Percentiles rank a stretch among this genome's conserved stretches.
Evolutionary conservation across 768 basidiomycete species (phyloP).

Genomic region (Trametes cinnabarina): DNA sequence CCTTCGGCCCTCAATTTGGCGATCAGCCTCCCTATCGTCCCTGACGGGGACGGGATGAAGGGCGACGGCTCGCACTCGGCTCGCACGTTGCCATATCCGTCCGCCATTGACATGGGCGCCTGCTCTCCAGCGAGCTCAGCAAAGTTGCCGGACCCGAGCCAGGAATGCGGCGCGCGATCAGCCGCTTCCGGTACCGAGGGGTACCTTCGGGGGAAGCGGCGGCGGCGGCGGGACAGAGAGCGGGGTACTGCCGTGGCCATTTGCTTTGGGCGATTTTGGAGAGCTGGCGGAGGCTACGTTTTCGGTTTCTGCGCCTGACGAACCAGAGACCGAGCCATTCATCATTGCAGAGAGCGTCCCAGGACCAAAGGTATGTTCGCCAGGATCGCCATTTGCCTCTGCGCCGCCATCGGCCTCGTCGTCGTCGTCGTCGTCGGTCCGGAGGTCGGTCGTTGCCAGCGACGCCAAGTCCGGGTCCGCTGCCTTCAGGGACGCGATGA

Average conservation of each 20-base stretch:
- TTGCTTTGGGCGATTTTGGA: background rate
- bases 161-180: background rate
- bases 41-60: background rate
- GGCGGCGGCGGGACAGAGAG: slow-evolving; percentile 17
- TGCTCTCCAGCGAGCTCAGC: background rate
- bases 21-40: background rate
- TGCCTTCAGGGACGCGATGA: slow-evolving; percentile 24
- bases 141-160: background rate
- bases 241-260: slow-evolving; percentile 4
- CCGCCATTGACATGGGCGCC: background rate
- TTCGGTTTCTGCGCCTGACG: background rate
- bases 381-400: slow-evolving; percentile 7
- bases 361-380: slow-evolving; percentile 20
- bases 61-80: background rate
- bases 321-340: slow-evolving; percentile 2
- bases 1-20: background rate
- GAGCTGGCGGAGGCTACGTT: background rate
- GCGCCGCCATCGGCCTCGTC: background rate
- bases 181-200: slow-evolving; percentile 7
- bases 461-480: slow-evolving; percentile 17
- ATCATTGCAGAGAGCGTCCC: slow-evolving; percentile 17
- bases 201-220: slow-evolving; percentile 25
- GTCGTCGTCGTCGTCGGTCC: background rate
- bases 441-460: background rate
- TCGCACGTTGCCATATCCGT: background rate